Evolutionary conservation across 1,284 basidiomycete species (phyloP), one percentile per base, ranked within the genome.

Genomic region (Testicularia cyperi): DNA sequence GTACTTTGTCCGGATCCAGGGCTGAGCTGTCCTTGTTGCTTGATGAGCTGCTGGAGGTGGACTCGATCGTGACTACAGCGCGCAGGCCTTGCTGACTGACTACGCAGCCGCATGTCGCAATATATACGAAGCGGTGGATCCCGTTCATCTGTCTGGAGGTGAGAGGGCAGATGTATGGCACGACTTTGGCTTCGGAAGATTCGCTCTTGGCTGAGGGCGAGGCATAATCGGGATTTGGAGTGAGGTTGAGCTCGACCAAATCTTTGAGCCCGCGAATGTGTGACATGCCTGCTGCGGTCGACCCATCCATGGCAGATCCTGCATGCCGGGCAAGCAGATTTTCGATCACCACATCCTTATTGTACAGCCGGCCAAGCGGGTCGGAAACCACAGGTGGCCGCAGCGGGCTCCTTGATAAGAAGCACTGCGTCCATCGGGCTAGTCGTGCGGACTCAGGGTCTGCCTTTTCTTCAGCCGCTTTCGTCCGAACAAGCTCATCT

Each of bases 131-230:
- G 10, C 57, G 55, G 26, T 65, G 54, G 32, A 57, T 62, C 9
- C 74, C 74, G 40, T 74, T 71, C 64, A 76, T 65, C 31, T 62
- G 57, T 23, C 61, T 58, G 29, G 47, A 43, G 4, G 70, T 72
- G 14, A 76, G 64, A 5, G 74, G 70, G 29, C 74, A 76, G 32
- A 57, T 34, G 49, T 65, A 75, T 1, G 72, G 65, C 28, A 53
- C 49, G 4, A 47, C 36, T 3, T 44, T 39, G 12, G 38, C 25
- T 10, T 46, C 42, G 24, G 34, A 40, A 13, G 37, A 37, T 16
- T 14, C 33, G 6, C 27, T 31, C 0, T 43, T 38, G 19, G 55
- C 37, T 16, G 62, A 53, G 7, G 62, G 39, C 6, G 53, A 24
- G 1, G 35, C 35, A 44, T 61, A 68, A 23, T 61, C 56, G 1